Conservation (phyloP, 192 early-diverging fungal genomes). For the Rhizoclosmatium globosum region DNA sequence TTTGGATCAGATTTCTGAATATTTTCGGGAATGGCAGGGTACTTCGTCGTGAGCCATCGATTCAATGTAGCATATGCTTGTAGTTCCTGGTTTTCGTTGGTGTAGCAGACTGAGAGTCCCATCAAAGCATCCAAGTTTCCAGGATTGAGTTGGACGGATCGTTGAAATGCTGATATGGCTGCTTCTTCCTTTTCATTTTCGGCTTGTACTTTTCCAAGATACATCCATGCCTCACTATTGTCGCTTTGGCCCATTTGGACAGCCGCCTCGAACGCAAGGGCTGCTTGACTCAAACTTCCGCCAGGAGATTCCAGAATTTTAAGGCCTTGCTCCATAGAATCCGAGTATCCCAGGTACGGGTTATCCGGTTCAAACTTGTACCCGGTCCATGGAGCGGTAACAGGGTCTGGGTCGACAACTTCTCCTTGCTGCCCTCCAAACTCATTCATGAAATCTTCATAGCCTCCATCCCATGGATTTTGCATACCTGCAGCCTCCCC, state of each 20-base stretch:
- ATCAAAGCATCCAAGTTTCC: constrained; percentile 44
- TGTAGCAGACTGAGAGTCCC: constrained; percentile 83
- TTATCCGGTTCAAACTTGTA: constrained; percentile 83
- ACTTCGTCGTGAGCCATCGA: constrained; percentile 84
- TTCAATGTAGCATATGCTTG: constrained; percentile 87
- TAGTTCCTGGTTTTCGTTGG: constrained; percentile 83
- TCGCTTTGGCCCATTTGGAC: constrained; percentile 71
- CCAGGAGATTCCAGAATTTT: constrained; percentile 47
- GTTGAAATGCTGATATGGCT: constrained; percentile 86
- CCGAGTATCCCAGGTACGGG: constrained; percentile 63
- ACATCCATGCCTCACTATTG: constrained; percentile 81
- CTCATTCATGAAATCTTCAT: constrained; percentile 53
- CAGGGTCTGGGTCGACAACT: constrained; percentile 40
- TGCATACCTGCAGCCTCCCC: neutral
- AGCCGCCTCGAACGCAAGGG: constrained; percentile 88
- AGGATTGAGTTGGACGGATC: constrained; percentile 72
- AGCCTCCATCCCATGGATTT: constrained; percentile 32
- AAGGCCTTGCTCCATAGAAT: constrained; percentile 45
- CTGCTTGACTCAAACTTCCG: constrained; percentile 78
- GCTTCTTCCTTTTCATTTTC: constrained; percentile 93
- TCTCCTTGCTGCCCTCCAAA: constrained; percentile 45
- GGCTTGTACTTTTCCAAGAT: constrained; percentile 85
- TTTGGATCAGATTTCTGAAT: constrained; percentile 17
- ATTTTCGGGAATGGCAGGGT: constrained; percentile 63
- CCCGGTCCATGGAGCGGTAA: constrained; percentile 38